phyloP scores from a whole-genome alignment of 2,329 filamentous ascomycete species.

The Fusarium citri region DNA sequence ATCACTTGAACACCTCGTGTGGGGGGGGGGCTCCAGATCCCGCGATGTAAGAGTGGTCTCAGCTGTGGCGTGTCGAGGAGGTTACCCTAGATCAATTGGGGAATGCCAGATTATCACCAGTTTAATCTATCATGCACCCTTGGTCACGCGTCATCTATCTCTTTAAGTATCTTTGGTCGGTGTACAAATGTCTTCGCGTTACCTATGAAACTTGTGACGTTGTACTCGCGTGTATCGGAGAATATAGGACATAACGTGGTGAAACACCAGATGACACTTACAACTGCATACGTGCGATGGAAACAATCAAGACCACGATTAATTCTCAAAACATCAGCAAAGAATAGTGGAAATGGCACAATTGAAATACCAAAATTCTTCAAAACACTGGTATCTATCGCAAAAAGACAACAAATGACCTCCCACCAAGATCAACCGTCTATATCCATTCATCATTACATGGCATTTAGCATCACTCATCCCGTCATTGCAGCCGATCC shows the following conservation, averaged over 20 bases:
- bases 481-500: slow-evolving; percentile 37
- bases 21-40: slow-evolving; percentile 36
- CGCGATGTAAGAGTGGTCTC: slow-evolving; percentile 33
- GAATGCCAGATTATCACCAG: slow-evolving; percentile 13
- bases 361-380: slow-evolving; percentile 29
- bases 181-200: too few relatives aligned
- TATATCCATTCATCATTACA: slow-evolving; percentile 40
- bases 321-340: background rate
- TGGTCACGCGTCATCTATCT: slow-evolving; percentile 4
- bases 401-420: slow-evolving; percentile 17
- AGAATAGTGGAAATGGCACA: slow-evolving; percentile 28
- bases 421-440: slow-evolving; percentile 27
- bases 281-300: fast-evolving
- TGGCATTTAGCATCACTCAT: slow-evolving; percentile 39
- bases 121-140: slow-evolving; percentile 1
- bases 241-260: background rate
- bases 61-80: slow-evolving; percentile 34
- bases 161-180: background rate
- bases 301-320: too few relatives aligned
- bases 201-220: too few relatives aligned
- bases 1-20: slow-evolving; percentile 36
- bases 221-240: background rate
- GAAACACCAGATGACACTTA: background rate
- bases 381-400: slow-evolving; percentile 38
- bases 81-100: slow-evolving; percentile 31